Conservation (phyloP, 2,329 filamentous ascomycete genomes). For the Colletotrichum tanaceti region DNA sequence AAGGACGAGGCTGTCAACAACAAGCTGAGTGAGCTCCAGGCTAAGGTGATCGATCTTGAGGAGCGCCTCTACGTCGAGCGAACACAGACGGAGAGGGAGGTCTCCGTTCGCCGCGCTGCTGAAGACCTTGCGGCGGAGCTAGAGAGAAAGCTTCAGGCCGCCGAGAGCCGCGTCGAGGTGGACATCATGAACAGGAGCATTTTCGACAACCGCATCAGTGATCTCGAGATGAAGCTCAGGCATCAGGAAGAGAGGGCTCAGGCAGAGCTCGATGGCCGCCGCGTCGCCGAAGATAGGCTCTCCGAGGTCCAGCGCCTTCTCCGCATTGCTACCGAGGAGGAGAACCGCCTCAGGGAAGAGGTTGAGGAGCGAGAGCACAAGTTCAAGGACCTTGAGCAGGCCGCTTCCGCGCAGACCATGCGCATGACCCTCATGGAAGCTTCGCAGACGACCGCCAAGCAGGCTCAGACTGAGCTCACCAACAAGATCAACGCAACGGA, state of each 20-base stretch:
- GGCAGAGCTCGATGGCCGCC: constrained; percentile 70
- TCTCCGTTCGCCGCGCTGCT: constrained; percentile 60
- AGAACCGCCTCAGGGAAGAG: constrained; percentile 73
- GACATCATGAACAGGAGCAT: constrained; percentile 71
- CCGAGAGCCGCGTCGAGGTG: constrained; percentile 69
- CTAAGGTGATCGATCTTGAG: constrained; percentile 70
- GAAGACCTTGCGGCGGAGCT: constrained; percentile 67
- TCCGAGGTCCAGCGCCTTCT: constrained; percentile 78
- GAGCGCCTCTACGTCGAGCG: constrained; percentile 64
- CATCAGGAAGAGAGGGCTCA: constrained; percentile 73
- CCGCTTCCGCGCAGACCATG: constrained; percentile 66
- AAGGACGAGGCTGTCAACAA: constrained; percentile 62
- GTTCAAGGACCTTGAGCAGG: constrained; percentile 69
- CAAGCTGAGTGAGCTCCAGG: constrained; percentile 69
- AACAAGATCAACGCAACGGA: constrained; percentile 67
- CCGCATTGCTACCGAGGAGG: constrained; percentile 77
- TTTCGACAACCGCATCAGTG: constrained; percentile 70
- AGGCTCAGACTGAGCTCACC: constrained; percentile 66
- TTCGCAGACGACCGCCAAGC: constrained; percentile 68
- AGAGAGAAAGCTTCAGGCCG: constrained; percentile 64
- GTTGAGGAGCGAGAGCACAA: constrained; percentile 77
- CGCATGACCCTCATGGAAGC: constrained; percentile 76
- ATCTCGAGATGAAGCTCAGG: constrained; percentile 76
- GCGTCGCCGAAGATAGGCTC: constrained; percentile 77
- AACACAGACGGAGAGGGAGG: constrained; percentile 61